A percentile compares a stretch with the other conserved stretches of the same genome.
Conservation (phyloP, 495 filamentous ascomycete species). For the Podospora comata region DNA sequence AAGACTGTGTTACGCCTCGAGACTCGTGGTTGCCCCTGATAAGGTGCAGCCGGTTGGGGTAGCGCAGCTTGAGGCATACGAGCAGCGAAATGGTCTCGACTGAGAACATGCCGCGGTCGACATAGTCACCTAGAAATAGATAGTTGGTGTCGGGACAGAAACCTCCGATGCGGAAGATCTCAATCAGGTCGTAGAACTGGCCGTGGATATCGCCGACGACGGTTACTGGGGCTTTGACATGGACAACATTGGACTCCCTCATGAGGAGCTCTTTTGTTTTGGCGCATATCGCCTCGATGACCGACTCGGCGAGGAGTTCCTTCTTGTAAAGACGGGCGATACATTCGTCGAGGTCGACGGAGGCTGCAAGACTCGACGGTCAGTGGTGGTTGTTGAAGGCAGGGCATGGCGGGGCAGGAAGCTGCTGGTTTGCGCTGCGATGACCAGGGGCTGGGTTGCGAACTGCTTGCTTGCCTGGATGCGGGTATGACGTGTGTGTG, state of each 20-base stretch:
- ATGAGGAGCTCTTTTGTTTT: constrained; percentile 98
- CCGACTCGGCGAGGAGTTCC: constrained; percentile 92
- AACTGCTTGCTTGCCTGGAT: background rate
- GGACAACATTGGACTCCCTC: constrained; percentile 99
- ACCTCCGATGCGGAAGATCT: constrained; percentile 98
- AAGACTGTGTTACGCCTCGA: constrained; percentile 94
- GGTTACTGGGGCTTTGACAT: constrained; percentile 94
- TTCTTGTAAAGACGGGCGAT: constrained; percentile 94
- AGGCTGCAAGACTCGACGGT: constrained; percentile 54
- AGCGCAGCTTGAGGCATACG: constrained; percentile 89
- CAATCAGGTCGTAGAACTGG: constrained; percentile 97
- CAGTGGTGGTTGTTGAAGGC: constrained; percentile 7
- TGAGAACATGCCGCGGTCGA: constrained; percentile 93
- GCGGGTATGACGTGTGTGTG: background rate
- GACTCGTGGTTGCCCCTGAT: constrained; percentile 98
- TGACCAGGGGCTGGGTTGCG: background rate
- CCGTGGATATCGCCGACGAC: constrained; percentile 98
- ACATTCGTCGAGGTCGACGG: constrained; percentile 97
- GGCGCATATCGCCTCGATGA: constrained; percentile 98
- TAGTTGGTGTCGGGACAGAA: constrained; percentile 98
- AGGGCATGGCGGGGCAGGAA: constrained; percentile 2
- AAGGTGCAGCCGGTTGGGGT: constrained; percentile 85
- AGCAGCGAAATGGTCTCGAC: constrained; percentile 96
- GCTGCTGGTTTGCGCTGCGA: constrained; percentile 3
- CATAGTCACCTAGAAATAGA: constrained; percentile 97